Conservation (phyloP, 306 rosid genomes). For the Malus fusca region DNA sequence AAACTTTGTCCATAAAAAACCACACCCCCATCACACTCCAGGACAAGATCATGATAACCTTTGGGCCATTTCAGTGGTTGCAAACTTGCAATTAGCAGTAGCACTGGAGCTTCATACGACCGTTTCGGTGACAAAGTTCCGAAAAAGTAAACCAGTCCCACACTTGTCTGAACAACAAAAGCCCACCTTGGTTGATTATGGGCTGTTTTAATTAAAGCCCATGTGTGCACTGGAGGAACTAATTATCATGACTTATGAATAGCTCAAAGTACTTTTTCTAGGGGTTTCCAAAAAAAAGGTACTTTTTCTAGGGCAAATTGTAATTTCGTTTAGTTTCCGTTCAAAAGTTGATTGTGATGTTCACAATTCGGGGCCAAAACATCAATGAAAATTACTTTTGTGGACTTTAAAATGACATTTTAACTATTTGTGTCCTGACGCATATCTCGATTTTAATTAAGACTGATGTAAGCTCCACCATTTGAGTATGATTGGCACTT, state of each 20-base stretch:
- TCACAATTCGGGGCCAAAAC: background rate
- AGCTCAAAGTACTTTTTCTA: too few species aligned
- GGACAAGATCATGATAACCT: slow-evolving; percentile 22
- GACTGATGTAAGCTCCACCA: background rate
- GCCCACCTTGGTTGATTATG: too few species aligned
- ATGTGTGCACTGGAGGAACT: slow-evolving; percentile 27
- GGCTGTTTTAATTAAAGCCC: slow-evolving; percentile 6
- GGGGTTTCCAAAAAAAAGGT: too few species aligned
- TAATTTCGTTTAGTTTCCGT: too few species aligned
- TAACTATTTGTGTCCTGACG: background rate
- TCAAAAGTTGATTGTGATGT: background rate
- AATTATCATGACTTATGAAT: too few species aligned
- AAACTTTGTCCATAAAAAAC: background rate
- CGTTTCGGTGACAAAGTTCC: too few species aligned
- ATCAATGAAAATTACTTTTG: background rate
- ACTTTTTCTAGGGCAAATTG: slow-evolving; percentile 1
- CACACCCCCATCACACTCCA: background rate
- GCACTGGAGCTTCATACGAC: slow-evolving; percentile 45
- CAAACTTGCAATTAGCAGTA: slow-evolving; percentile 34
- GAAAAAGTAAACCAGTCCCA: too few species aligned
- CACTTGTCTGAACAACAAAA: too few species aligned
- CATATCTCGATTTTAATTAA: too few species aligned
- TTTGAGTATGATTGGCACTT: too few species aligned
- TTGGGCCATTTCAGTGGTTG: slow-evolving; percentile 50
- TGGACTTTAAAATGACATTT: background rate